phyloP scores from a whole-genome alignment of 2,329 filamentous ascomycete species.

The Setomelanomma holmii region DNA sequence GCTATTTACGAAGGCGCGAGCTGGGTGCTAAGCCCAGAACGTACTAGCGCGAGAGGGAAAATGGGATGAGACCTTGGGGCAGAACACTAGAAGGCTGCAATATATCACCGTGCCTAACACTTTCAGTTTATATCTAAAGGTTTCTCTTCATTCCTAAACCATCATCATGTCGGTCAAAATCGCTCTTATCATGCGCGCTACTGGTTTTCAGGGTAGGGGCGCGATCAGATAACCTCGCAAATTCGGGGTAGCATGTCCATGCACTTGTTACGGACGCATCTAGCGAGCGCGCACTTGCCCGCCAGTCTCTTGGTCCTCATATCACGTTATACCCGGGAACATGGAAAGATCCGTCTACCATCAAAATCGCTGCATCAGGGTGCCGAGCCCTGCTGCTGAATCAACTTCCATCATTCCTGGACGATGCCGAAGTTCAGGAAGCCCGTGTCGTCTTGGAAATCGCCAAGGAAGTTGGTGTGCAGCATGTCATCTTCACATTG shows the following conservation, averaged over 20 bases:
- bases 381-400: constrained; percentile 39
- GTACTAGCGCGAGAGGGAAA: no score
- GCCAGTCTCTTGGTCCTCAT: constrained; percentile 32
- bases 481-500: constrained; percentile 40
- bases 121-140: neutral
- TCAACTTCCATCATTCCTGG: constrained; percentile 28
- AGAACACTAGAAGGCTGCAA: no score
- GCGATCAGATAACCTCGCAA: constrained; percentile 35
- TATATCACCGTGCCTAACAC: no score
- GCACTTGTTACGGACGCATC: constrained; percentile 41
- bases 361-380: constrained; percentile 36
- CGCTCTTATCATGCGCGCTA: constrained; percentile 28
- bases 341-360: constrained; percentile 36
- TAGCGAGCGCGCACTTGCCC: constrained; percentile 29
- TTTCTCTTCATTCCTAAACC: neutral
- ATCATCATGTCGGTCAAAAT: constrained; percentile 19
- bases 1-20: no score
- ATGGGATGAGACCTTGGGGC: no score
- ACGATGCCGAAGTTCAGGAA: constrained; percentile 24
- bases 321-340: constrained; percentile 40
- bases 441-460: constrained; percentile 25
- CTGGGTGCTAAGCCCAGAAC: no score
- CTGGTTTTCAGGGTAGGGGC: constrained; percentile 24
- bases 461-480: constrained; percentile 41
- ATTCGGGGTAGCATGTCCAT: constrained; percentile 37